These are phyloP conservation scores for Dissophora globulifera DNA, from an alignment of 192 early-diverging fungal genomes.

Conservation along the genomic window DNA sequence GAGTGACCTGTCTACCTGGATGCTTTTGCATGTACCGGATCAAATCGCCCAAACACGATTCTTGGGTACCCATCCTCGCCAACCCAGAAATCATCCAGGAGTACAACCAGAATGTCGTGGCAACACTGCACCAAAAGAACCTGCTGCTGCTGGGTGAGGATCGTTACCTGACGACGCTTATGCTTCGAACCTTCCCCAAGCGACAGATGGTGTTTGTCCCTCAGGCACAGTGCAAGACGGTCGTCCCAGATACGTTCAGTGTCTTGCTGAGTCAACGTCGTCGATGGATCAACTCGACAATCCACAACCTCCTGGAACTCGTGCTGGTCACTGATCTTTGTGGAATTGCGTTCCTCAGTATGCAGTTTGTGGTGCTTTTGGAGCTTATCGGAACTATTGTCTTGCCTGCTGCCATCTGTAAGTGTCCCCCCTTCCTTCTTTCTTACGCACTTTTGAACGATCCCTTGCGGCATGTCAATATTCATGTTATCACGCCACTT, in stretches of 20 bases:
- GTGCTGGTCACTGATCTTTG: constrained; percentile 90
- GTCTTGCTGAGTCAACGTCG: constrained; percentile 91
- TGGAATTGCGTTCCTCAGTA: constrained; percentile 90
- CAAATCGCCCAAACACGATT: constrained; percentile 80
- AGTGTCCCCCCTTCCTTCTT: constrained; percentile 9
- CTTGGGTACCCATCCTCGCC: constrained; percentile 83
- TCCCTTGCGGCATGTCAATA: no score
- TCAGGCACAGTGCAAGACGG: constrained; percentile 84
- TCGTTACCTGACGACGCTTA: constrained; percentile 86
- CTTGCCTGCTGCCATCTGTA: constrained; percentile 69
- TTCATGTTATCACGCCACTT: no score
- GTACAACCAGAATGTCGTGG: constrained; percentile 83
- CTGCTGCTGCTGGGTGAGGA: constrained; percentile 88
- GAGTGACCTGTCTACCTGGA: constrained; percentile 96
- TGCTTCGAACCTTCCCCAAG: constrained; percentile 86
- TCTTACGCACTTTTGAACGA: no score
- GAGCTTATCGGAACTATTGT: constrained; percentile 81
- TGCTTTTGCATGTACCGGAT: constrained; percentile 99
- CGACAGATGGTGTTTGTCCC: constrained; percentile 91
- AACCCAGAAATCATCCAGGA: constrained; percentile 88
- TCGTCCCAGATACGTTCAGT: constrained; percentile 84
- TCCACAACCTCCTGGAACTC: constrained; percentile 90
- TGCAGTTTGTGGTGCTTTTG: constrained; percentile 82
- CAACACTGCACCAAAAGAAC: constrained; percentile 88
- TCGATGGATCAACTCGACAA: constrained; percentile 95